Evolutionary conservation across 2,329 filamentous ascomycete species (phyloP).

Genomic region (Trichoderma harzianum): DNA sequence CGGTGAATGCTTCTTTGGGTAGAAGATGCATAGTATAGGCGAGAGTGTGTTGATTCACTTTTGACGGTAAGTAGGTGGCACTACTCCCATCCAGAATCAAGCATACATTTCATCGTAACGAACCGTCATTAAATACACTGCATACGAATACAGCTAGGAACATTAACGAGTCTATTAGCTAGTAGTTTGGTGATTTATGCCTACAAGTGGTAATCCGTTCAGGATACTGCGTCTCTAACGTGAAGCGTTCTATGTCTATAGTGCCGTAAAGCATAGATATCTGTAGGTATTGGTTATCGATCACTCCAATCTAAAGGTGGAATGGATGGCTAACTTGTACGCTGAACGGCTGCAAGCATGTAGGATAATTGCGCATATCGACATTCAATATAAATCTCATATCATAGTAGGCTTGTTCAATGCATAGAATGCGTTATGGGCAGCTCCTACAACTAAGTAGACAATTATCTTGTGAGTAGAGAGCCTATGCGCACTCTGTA

Average conservation of each 20-base stretch:
- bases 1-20: background rate
- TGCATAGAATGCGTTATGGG: background rate
- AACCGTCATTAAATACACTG: background rate
- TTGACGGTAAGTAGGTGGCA: background rate
- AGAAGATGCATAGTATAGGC: background rate
- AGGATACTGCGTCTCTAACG: background rate
- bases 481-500: background rate
- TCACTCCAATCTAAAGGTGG: background rate
- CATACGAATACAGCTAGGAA: too few relatives aligned
- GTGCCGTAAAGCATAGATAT: background rate
- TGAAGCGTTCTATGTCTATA: background rate
- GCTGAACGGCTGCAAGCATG: background rate
- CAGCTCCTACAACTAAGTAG: background rate
- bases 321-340: background rate
- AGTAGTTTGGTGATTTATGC: too few relatives aligned
- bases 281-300: background rate
- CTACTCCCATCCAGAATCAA: too few relatives aligned
- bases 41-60: background rate
- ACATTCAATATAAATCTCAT: background rate
- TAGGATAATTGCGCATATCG: background rate
- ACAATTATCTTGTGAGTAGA: too few relatives aligned
- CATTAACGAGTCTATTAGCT: too few relatives aligned
- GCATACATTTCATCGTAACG: rapidly evolving
- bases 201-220: background rate
- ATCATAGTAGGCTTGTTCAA: background rate